A percentile compares a stretch with the other conserved stretches of the same genome.
Conservation (phyloP, 2,329 filamentous ascomycete genomes). For the Hypoxylon sp. region DNA sequence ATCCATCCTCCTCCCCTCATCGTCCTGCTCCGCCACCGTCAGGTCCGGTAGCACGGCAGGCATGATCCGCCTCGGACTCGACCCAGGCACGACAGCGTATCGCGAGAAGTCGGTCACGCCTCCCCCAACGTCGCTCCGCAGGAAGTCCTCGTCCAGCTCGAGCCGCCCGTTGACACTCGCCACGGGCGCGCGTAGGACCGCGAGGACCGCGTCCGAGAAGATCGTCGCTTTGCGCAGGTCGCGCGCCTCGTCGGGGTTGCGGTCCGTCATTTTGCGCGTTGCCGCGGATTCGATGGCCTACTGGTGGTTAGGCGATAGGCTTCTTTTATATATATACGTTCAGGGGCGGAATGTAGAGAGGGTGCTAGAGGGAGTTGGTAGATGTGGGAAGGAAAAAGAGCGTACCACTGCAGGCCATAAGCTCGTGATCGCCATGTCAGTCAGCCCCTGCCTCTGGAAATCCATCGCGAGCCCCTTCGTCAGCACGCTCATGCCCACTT, state of each 20-base stretch:
- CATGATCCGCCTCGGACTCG: conserved; percentile 81
- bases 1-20: conserved; percentile 81
- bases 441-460: conserved; percentile 75
- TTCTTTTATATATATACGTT: background rate
- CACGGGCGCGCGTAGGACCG: conserved; percentile 74
- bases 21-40: conserved; percentile 81
- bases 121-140: conserved; percentile 67
- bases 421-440: conserved; percentile 81
- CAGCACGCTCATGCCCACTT: conserved; percentile 85
- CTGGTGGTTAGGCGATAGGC: background rate
- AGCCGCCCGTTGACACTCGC: conserved; percentile 78
- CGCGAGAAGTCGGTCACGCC: conserved; percentile 79
- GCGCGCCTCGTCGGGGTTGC: conserved; percentile 63
- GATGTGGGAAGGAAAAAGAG: conserved; percentile 17
- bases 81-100: conserved; percentile 71
- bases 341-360: no score
- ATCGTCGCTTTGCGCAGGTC: conserved; percentile 80
- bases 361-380: no score
- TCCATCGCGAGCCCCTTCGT: conserved; percentile 89
- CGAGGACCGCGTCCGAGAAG: conserved; percentile 84
- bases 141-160: conserved; percentile 85
- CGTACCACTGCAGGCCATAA: conserved; percentile 85
- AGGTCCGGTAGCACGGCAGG: conserved; percentile 78
- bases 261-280: conserved; percentile 68
- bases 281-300: conserved; percentile 81